Evolutionary conservation across 73 alveolate species (phyloP).

Genomic region (Uronychia setigera): DNA sequence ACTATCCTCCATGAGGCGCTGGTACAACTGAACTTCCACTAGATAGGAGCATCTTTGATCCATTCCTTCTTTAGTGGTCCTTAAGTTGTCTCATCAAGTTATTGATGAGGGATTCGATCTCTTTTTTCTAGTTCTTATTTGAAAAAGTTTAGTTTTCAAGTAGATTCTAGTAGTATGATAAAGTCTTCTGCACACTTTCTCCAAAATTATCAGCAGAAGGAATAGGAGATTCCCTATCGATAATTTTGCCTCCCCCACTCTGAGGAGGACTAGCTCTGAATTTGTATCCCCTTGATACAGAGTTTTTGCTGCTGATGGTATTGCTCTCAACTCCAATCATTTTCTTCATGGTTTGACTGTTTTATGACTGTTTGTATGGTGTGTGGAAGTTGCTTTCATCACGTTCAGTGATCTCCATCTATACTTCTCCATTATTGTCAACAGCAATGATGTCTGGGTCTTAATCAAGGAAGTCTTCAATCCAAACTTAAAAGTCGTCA

Average conservation of each 20-base stretch:
- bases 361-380: background rate
- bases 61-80: conserved; percentile 21
- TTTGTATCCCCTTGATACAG: background rate
- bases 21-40: background rate
- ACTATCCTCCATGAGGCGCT: too few species aligned
- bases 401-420: too few species aligned
- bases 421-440: conserved; percentile 1
- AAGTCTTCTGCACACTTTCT: conserved; percentile 11
- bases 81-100: conserved; percentile 27
- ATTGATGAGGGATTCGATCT: background rate
- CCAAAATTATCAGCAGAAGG: background rate
- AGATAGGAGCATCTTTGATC: conserved; percentile 10
- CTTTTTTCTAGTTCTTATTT: conserved; percentile 15
- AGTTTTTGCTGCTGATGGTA: background rate
- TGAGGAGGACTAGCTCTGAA: conserved; percentile 17
- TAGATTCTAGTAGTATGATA: background rate
- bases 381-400: background rate
- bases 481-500: conserved; percentile 18
- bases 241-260: conserved; percentile 3
- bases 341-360: conserved; percentile 12
- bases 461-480: conserved; percentile 28
- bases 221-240: background rate
- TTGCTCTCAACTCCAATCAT: background rate
- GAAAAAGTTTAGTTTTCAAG: background rate
- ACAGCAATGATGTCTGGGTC: conserved; percentile 5